phyloP scores from a whole-genome alignment of 1,284 basidiomycete species.

The Apiotrichum gracile region DNA sequence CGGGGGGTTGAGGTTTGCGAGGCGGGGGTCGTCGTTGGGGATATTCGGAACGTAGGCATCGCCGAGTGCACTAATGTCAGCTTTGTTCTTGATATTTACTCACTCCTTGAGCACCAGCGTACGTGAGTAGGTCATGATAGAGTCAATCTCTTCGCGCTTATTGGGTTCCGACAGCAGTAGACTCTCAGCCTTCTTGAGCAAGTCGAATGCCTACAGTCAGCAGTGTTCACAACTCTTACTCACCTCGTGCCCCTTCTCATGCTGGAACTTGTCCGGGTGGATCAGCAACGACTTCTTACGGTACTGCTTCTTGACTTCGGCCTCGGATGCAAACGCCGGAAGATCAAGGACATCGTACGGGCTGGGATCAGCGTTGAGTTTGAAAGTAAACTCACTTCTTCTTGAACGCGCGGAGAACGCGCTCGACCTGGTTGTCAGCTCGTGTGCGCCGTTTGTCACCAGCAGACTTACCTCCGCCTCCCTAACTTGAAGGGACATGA shows the following conservation, averaged over 20 bases:
- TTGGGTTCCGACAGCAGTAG: conserved; percentile 35
- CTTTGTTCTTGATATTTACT: conserved; percentile 9
- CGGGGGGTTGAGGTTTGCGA: conserved; percentile 45
- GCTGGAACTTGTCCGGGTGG: conserved; percentile 56
- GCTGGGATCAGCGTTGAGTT: conserved; percentile 25
- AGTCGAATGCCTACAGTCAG: conserved; percentile 51
- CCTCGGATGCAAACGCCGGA: conserved; percentile 48
- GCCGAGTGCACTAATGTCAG: conserved; percentile 28
- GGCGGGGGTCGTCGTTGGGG: conserved; percentile 46
- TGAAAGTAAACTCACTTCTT: conserved; percentile 47
- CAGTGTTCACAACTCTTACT: conserved; percentile 9
- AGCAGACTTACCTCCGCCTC: conserved; percentile 32
- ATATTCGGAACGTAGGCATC: conserved; percentile 40
- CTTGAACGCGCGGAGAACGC: conserved; percentile 53
- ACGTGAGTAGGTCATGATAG: conserved; percentile 44
- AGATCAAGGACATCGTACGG: conserved; percentile 55
- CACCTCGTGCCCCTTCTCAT: conserved; percentile 50
- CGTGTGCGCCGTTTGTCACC: neutral
- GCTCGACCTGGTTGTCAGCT: conserved; percentile 46
- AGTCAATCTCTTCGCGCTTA: conserved; percentile 44
- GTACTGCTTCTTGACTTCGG: conserved; percentile 53
- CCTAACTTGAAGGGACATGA: conserved; percentile 8
- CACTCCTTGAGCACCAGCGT: conserved; percentile 42
- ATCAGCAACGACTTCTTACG: conserved; percentile 55
- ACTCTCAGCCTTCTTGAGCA: conserved; percentile 53